These are phyloP conservation scores for Boletales sp. DNA, from an alignment of 768 basidiomycete species.

Conservation along the genomic window DNA sequence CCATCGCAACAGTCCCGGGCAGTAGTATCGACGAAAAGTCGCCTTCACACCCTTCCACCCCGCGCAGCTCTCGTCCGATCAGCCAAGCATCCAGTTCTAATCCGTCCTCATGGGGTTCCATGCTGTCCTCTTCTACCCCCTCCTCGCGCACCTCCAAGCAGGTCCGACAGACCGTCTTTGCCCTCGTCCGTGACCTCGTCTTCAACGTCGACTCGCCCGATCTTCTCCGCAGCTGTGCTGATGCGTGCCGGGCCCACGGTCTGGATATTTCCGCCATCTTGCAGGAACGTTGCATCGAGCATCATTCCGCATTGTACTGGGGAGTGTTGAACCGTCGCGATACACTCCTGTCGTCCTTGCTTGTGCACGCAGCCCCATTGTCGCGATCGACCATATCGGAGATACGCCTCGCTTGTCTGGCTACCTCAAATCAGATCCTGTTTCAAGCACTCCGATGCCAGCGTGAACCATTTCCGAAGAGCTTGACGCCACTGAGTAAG, in stretches of 20 bases:
- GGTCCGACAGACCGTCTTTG: conserved; percentile 49
- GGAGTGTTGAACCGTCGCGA: conserved; percentile 54
- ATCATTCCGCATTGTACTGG: conserved; percentile 70
- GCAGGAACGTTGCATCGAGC: conserved; percentile 62
- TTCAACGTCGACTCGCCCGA: conserved; percentile 15
- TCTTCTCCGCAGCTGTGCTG: conserved; percentile 42
- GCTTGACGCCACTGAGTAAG: conserved; percentile 10
- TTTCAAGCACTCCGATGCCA: conserved; percentile 24
- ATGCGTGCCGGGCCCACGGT: conserved; percentile 49
- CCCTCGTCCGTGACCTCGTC: conserved; percentile 56
- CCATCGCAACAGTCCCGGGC: conserved; percentile 2
- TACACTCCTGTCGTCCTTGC: conserved; percentile 45
- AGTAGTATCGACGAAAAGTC: conserved; percentile 12
- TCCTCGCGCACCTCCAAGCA: conserved; percentile 37
- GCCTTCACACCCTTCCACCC: not conserved
- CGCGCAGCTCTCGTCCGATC: not conserved
- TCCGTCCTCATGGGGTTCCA: conserved; percentile 16
- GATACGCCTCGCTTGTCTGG: conserved; percentile 61
- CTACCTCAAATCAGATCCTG: conserved; percentile 19
- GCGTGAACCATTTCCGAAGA: conserved; percentile 7
- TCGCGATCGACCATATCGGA: conserved; percentile 48
- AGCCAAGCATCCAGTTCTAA: not conserved
- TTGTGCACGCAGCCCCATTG: conserved; percentile 50
- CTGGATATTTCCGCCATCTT: conserved; percentile 53
- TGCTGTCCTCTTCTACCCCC: conserved; percentile 9